Base-by-base conservation (phyloP, 192 early-diverging fungal genomes). In the Mortierella hygrophila region DNA sequence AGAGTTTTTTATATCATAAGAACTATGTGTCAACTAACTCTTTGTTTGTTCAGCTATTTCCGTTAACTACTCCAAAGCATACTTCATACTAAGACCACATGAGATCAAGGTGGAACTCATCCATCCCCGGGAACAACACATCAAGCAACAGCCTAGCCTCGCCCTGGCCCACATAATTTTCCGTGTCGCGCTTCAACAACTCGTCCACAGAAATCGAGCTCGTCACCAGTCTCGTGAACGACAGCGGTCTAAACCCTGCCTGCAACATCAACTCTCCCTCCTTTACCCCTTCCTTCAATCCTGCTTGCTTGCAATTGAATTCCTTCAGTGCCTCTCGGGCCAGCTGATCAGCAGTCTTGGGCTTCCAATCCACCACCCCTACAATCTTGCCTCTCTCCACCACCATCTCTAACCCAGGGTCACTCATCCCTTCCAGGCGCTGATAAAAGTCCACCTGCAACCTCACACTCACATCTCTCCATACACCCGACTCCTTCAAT, bases 161-260 rank as follows among this genome's bases (percentile, higher is more conserved):
- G 1, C 29, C 72, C 74, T 18, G n/a, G 21, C 18, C 38, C 15
- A 83, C 63, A 38, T 42, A 72, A 42, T 69, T 82, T 49, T 77
- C 76, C 0, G 71, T 47, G 5, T 83, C 65, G 11, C 47, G 55
- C 20, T 73, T 23, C 70, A 83, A 57, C 49, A 83, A 7, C 40
- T 83, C 74, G 1, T 76, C 72, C 18, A 74, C 60, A 44, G 52
- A 47, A 35, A 74, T 52, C 3, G 68, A 35, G 1, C 76, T 70
- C 11, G 71, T 74, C 42, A 74, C 76, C 4, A 83, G 47, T 42
- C 76, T 32, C 4, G 81, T 83, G 60, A 83, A 78, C 10, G 70
- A 47, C 72, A 77, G n/a, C 16, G 72, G 81, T 44, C 71, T 57
- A 52, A 78, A 78, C 1, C 60, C 49, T 1, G 70, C 81, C 8